Evolutionary conservation across 768 basidiomycete species (phyloP).

Genomic region (Hebeloma cylindrosporum): DNA sequence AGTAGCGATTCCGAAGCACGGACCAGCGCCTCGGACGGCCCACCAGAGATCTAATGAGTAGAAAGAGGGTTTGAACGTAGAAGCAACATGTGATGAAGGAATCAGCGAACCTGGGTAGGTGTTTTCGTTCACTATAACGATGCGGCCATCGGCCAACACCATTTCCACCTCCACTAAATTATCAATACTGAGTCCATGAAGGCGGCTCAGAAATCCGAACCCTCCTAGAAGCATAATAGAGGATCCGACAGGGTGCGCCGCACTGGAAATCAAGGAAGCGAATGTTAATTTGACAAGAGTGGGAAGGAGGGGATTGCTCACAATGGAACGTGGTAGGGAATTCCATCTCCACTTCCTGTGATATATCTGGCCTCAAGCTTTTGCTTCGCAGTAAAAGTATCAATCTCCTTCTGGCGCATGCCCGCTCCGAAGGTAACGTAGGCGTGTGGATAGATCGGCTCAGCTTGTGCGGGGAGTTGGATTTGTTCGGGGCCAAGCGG

Average conservation of each 20-base stretch:
- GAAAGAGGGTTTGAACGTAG: neutral
- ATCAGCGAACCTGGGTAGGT: slow-evolving; percentile 60
- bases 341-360: slow-evolving; percentile 47
- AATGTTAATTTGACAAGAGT: slow-evolving; percentile 5
- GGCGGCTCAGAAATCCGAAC: slow-evolving; percentile 82
- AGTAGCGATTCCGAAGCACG: slow-evolving; percentile 80
- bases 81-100: neutral
- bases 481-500: slow-evolving; percentile 21
- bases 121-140: slow-evolving; percentile 72
- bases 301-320: slow-evolving; percentile 34
- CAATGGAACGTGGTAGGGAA: slow-evolving; percentile 84
- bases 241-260: slow-evolving; percentile 79
- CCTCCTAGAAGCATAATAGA: slow-evolving; percentile 84
- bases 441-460: slow-evolving; percentile 66
- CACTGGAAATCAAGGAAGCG: slow-evolving; percentile 36
- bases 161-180: slow-evolving; percentile 90
- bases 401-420: slow-evolving; percentile 81
- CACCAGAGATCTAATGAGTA: slow-evolving; percentile 82
- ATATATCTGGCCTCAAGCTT: slow-evolving; percentile 61
- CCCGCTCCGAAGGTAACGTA: slow-evolving; percentile 89
- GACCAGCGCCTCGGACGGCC: slow-evolving; percentile 83
- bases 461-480: slow-evolving; percentile 47
- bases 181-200: slow-evolving; percentile 86
- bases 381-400: slow-evolving; percentile 68
- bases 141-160: slow-evolving; percentile 87